Evolutionary conservation across 106 monocot genomes (phyloP).

Genomic region (Dendrobium chrysotoxum): DNA sequence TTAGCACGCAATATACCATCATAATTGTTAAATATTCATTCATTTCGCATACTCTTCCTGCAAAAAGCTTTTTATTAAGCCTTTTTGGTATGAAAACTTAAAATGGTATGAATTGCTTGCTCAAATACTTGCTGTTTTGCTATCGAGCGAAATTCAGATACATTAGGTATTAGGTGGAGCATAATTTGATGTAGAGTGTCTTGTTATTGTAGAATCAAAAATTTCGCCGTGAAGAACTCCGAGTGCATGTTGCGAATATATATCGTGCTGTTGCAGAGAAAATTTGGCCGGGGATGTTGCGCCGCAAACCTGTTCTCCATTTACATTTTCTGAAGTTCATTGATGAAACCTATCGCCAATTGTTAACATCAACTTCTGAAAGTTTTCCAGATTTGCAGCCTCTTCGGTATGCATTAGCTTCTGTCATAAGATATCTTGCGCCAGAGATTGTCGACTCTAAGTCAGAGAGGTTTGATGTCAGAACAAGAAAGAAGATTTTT

Average conservation of each 20-base stretch:
- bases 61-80: background rate
- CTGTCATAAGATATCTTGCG: slow-evolving; percentile 73
- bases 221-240: slow-evolving; percentile 86
- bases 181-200: background rate
- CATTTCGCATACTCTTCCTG: background rate
- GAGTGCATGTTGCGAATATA: slow-evolving; percentile 83
- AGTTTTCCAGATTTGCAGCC: slow-evolving; percentile 74
- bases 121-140: background rate
- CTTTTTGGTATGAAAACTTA: background rate
- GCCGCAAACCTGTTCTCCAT: slow-evolving; percentile 62
- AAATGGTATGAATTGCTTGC: background rate
- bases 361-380: slow-evolving; percentile 40
- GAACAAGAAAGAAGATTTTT: slow-evolving; percentile 68
- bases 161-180: background rate
- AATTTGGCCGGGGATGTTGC: slow-evolving; percentile 92
- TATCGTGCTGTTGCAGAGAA: slow-evolving; percentile 87
- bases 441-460: slow-evolving; percentile 86
- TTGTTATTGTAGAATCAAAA: slow-evolving; percentile 64
- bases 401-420: slow-evolving; percentile 85
- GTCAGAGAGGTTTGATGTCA: slow-evolving; percentile 73
- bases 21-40: background rate
- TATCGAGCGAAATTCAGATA: background rate
- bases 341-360: slow-evolving; percentile 70
- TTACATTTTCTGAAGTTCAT: slow-evolving; percentile 75
- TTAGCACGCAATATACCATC: background rate